Evolutionary conservation across 2,329 filamentous ascomycete genomes (phyloP).

Genomic region (Alternaria novae-zelandiae): DNA sequence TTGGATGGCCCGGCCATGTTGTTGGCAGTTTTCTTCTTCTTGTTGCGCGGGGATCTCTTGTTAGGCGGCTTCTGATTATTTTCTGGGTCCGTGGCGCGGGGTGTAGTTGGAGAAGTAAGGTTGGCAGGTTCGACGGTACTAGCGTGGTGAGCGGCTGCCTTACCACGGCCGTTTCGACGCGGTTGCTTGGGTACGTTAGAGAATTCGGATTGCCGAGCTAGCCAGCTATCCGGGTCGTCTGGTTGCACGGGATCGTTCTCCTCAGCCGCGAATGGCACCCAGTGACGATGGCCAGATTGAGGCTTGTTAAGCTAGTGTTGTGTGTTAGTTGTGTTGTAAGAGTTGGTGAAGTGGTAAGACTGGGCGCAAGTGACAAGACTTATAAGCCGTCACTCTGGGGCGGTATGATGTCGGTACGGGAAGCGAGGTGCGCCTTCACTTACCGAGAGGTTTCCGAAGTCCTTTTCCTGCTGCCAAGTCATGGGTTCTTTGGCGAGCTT

Average conservation of each 20-base stretch:
- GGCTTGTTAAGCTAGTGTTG: slow-evolving; percentile 8
- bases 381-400: background rate
- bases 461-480: slow-evolving; percentile 30
- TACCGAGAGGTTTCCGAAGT: slow-evolving; percentile 14
- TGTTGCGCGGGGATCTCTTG: background rate
- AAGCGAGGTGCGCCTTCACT: slow-evolving; percentile 11
- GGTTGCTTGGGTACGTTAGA: background rate
- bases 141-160: slow-evolving; percentile 3
- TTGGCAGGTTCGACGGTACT: slow-evolving; percentile 3
- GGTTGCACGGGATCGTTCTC: background rate
- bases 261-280: slow-evolving; percentile 1
- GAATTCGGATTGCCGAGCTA: slow-evolving; percentile 9
- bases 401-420: background rate
- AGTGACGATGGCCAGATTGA: slow-evolving; percentile 3
- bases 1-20: slow-evolving; percentile 10
- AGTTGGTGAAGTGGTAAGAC: background rate
- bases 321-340: slow-evolving; percentile 9
- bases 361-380: background rate
- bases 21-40: background rate
- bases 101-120: background rate
- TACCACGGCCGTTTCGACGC: slow-evolving; percentile 1
- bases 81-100: background rate
- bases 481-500: slow-evolving; percentile 3
- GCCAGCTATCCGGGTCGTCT: background rate
- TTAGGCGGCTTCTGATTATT: background rate